A percentile compares a stretch with the other conserved stretches of the same genome.
phyloP scores from a whole-genome alignment of 2,329 filamentous ascomycete genomes.

The Trichoderma guizhouense region DNA sequence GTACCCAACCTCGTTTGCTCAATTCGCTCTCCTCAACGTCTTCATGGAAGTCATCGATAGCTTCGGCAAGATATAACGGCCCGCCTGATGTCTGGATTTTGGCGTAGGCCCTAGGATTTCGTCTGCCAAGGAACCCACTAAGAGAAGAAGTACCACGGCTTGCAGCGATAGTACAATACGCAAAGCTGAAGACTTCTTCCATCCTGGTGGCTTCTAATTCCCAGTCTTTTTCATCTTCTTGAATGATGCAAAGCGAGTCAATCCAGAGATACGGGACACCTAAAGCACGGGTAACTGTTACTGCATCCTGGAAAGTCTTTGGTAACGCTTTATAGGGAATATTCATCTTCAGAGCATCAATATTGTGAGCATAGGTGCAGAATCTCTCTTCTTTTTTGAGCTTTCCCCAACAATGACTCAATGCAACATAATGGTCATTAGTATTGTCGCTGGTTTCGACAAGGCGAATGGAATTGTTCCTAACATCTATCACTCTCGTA shows the following conservation, averaged over 20 bases:
- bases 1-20: slow-evolving; percentile 37
- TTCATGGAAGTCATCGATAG: background rate
- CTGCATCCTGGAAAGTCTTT: background rate
- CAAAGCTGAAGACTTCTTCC: slow-evolving; percentile 17
- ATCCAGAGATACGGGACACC: slow-evolving; percentile 1
- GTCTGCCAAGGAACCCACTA: background rate
- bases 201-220: slow-evolving; percentile 16
- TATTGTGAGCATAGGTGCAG: background rate
- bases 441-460: background rate
- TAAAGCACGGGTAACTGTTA: background rate
- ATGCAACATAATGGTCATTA: background rate
- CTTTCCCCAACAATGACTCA: background rate
- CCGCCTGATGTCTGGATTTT: background rate
- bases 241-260: background rate
- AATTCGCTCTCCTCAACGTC: slow-evolving; percentile 32
- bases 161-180: slow-evolving; percentile 5
- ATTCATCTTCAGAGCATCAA: background rate
- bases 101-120: background rate
- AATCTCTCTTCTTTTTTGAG: background rate
- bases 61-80: background rate
- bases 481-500: background rate
- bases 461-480: background rate
- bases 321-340: background rate
- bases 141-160: background rate
- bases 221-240: background rate